Evolutionary conservation across 352 stramenopile species (phyloP).

Genomic region (Globisporangium viniferum): DNA sequence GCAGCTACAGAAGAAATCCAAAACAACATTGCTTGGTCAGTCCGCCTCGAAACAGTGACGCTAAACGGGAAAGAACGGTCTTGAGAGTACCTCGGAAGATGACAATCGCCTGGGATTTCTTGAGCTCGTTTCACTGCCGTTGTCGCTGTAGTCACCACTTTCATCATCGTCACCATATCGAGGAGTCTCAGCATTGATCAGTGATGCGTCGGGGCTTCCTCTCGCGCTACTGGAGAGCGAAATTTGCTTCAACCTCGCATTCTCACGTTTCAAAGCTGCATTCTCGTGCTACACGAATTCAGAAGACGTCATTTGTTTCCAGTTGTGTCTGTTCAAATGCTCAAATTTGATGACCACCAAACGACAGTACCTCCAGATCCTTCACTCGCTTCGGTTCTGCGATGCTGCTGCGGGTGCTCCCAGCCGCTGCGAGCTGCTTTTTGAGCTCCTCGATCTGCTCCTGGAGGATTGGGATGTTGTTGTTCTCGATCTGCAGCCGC

Average conservation of each 20-base stretch:
- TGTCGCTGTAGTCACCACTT: not conserved
- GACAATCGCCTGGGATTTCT: constrained; percentile 12
- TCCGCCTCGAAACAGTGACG: not conserved
- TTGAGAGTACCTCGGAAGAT: constrained; percentile 12
- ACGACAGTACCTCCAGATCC: constrained; percentile 36
- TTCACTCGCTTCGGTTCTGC: constrained; percentile 31
- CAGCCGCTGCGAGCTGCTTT: constrained; percentile 30
- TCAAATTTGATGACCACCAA: not conserved
- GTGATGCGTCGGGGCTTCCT: constrained; percentile 7
- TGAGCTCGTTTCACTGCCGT: not conserved
- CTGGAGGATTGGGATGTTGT: constrained; percentile 83
- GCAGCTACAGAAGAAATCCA: constrained; percentile 25
- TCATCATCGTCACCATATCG: not conserved
- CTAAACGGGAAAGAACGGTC: not conserved
- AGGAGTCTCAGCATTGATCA: not conserved
- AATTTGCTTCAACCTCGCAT: constrained; percentile 39
- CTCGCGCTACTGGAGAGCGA: constrained; percentile 24
- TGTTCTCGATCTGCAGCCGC: constrained; percentile 74
- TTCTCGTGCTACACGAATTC: constrained; percentile 37
- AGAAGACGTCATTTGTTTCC: not conserved
- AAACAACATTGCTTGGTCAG: not conserved
- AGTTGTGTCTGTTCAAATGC: not conserved
- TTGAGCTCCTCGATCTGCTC: constrained; percentile 68
- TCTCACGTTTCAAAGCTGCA: constrained; percentile 42
- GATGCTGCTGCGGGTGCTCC: not conserved